phyloP scores from a whole-genome alignment of 78 protist species.

The Carpediemonas membranifera region DNA sequence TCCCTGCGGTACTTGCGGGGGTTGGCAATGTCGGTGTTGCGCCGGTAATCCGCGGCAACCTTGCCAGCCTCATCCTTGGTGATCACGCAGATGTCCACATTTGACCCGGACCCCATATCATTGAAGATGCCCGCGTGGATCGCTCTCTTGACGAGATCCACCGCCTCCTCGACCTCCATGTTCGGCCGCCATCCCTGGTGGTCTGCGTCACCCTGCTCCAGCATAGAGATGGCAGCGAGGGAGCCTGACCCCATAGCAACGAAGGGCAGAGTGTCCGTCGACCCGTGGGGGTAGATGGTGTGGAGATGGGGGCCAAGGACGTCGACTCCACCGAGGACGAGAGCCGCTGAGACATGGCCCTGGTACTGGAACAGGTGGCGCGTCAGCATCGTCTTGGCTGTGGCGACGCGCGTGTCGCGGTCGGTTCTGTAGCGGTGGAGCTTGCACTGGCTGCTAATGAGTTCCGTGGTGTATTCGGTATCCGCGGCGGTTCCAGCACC shows the following conservation, averaged over 20 bases:
- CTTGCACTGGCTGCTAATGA: conserved; percentile 46
- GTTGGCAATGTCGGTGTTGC: neutral
- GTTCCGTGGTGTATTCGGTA: conserved; percentile 55
- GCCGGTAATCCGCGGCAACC: too few relatives aligned
- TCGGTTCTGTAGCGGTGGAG: conserved; percentile 64
- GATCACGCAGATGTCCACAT: conserved; percentile 82
- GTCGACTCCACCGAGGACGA: conserved; percentile 94
- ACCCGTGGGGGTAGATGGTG: conserved; percentile 86
- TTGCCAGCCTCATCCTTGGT: conserved; percentile 20
- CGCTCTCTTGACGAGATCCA: conserved; percentile 64
- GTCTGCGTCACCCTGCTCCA: conserved; percentile 80
- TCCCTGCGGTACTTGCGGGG: too few relatives aligned
- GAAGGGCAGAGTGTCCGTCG: conserved; percentile 76
- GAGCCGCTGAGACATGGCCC: conserved; percentile 86
- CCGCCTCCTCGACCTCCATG: conserved; percentile 76
- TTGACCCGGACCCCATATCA: conserved; percentile 90
- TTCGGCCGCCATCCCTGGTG: conserved; percentile 56
- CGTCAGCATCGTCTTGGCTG: conserved; percentile 77
- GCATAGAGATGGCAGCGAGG: conserved; percentile 88
- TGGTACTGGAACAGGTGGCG: conserved; percentile 72
- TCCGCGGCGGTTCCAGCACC: conserved; percentile 99
- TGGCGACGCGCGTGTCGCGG: conserved; percentile 65
- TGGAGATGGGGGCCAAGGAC: conserved; percentile 73
- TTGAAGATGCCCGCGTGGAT: conserved; percentile 90
- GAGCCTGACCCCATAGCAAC: conserved; percentile 97